Conservation (phyloP, 169 alveolate species). For the Babesia caballi region DNA sequence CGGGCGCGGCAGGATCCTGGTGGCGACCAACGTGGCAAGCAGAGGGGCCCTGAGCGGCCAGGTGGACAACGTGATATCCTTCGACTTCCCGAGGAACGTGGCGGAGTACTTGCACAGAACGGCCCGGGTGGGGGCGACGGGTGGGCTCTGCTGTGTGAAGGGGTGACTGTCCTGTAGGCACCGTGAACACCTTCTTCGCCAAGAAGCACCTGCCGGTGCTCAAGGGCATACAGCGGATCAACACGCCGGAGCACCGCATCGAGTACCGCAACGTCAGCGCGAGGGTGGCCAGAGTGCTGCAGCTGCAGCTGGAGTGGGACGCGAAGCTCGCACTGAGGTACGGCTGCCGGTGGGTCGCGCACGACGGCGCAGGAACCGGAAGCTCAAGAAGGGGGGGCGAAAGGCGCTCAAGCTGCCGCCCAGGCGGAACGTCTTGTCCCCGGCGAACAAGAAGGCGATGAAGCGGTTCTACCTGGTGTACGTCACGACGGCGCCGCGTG, state of each 20-base stretch:
- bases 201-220: slow-evolving; percentile 45
- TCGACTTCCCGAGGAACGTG: slow-evolving; percentile 57
- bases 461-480: slow-evolving; percentile 46
- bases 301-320: slow-evolving; percentile 42
- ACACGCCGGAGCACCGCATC: slow-evolving; percentile 19
- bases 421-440: slow-evolving; percentile 41
- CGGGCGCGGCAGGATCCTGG: slow-evolving; percentile 16
- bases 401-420: slow-evolving; percentile 43
- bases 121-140: slow-evolving; percentile 24
- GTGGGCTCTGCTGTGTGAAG: neutral
- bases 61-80: slow-evolving; percentile 40
- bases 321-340: slow-evolving; percentile 30
- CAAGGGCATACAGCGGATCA: slow-evolving; percentile 30
- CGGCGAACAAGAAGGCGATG: slow-evolving; percentile 47
- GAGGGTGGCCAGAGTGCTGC: slow-evolving; percentile 24
- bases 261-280: slow-evolving; percentile 56
- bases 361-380: slow-evolving; percentile 5
- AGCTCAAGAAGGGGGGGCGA: slow-evolving; percentile 27
- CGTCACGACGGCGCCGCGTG: neutral
- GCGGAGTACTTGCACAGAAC: slow-evolving; percentile 38
- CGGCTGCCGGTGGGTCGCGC: neutral
- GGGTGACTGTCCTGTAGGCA: neutral
- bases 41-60: slow-evolving; percentile 10
- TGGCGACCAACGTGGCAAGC: slow-evolving; percentile 52
- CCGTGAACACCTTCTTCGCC: slow-evolving; percentile 31